Conservation (phyloP, 768 basidiomycete genomes). For the Udeniomyces megalosporus region DNA sequence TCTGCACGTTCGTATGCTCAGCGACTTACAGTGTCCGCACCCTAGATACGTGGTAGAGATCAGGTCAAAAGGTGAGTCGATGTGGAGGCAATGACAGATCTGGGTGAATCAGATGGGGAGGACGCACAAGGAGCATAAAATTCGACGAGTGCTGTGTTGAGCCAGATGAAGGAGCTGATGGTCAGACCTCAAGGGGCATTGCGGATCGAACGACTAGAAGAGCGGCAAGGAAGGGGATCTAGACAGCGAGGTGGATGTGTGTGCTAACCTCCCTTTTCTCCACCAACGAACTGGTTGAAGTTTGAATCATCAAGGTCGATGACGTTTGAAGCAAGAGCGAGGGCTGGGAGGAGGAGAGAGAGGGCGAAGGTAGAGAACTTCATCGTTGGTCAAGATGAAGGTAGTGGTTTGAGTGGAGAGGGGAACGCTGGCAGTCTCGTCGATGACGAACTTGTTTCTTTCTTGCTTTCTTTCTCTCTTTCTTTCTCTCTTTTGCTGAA, state of each 20-base stretch:
- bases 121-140: conserved; percentile 1
- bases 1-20: background rate
- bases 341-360: conserved; percentile 36
- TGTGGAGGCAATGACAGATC: too few relatives aligned
- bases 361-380: background rate
- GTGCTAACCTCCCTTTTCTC: background rate
- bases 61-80: too few relatives aligned
- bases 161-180: background rate
- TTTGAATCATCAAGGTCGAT: conserved; percentile 57
- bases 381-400: background rate
- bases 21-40: background rate
- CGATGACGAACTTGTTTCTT: too few relatives aligned
- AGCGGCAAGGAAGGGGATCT: background rate
- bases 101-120: too few relatives aligned
- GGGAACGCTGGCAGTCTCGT: too few relatives aligned
- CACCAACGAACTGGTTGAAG: conserved; percentile 44
- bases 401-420: background rate
- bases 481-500: too few relatives aligned
- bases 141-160: background rate
- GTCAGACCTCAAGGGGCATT: background rate
- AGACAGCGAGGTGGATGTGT: background rate
- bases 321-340: conserved; percentile 54
- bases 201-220: background rate
- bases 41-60: too few relatives aligned
- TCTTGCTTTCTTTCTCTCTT: too few relatives aligned